Base-by-base conservation (phyloP, 1,139 yeast genomes). In the Suhomyces guaymorum region DNA sequence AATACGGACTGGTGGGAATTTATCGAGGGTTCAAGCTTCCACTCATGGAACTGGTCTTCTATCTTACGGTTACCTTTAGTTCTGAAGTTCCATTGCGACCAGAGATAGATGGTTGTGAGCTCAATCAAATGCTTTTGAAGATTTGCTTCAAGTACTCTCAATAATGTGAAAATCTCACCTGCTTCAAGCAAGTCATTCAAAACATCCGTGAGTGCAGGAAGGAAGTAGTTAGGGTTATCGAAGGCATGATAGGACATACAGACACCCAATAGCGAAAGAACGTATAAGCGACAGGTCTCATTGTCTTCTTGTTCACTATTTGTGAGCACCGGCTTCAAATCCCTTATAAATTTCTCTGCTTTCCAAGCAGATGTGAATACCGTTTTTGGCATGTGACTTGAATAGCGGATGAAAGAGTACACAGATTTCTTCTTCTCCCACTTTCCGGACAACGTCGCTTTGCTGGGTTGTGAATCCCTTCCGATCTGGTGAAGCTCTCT, bases 1-100 rank as follows among this genome's bases (percentile, higher is more conserved):
- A 65, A 60, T 1, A 70, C 39, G 1, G 58, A 55, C 25, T 46
- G 37, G 35, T 61, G 57, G 4, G 57, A 49, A 29, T 59, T 66
- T 3, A 63, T 47, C 4, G 48, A 33, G 3, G 66, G 68, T 9
- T 46, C 40, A 6, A 32, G 33, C 8, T 34, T 41, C 43, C 41
- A 42, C 3, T 12, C 7, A 7, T 18, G 12, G 28, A 54, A 57
- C 27, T 42, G 43, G 2, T 41, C 43, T 4, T 48, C 33, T 7
- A 49, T 40, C 14, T 15, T 11, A 1, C 18, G 15, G 21, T 32
- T 26, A 9, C 20, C 26, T 12, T 12, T 21, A 24, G 28, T 10
- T 24, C 38, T 32, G 28, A 46, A 57, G 25, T 47, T 52, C 66
- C 71, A 70, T 32, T 69, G 71, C 7, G 56, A 51, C 55, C 69